Evolutionary conservation across 768 basidiomycete species (phyloP).

Genomic region (Mycena alexandri): DNA sequence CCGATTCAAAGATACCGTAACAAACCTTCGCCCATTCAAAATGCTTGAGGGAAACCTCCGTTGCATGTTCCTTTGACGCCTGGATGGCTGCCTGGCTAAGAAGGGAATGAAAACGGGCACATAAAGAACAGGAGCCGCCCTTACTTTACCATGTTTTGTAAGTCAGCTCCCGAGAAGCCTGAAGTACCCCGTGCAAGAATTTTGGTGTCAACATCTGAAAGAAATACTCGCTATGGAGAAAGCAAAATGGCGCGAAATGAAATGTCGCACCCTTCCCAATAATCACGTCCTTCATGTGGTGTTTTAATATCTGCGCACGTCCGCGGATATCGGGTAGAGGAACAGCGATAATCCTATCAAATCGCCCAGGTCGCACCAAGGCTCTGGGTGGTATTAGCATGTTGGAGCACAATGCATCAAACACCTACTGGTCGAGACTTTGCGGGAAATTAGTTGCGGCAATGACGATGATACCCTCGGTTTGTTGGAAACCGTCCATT

Average conservation of each 20-base stretch:
- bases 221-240: constrained; percentile 31
- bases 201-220: constrained; percentile 83
- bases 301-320: constrained; percentile 91
- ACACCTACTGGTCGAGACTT: constrained; percentile 85
- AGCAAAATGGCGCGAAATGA: constrained; percentile 20
- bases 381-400: constrained; percentile 65
- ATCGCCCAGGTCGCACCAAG: constrained; percentile 94
- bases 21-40: constrained; percentile 97
- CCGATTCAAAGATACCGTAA: constrained; percentile 8
- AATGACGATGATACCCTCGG: constrained; percentile 94
- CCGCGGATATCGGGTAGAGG: constrained; percentile 96
- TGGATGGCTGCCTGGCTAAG: constrained; percentile 91
- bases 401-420: constrained; percentile 9
- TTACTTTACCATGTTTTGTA: constrained; percentile 97
- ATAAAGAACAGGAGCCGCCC: constrained; percentile 42
- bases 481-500: constrained; percentile 96
- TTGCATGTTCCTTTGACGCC: constrained; percentile 87
- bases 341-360: constrained; percentile 93
- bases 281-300: constrained; percentile 89
- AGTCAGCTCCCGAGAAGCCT: constrained; percentile 96
- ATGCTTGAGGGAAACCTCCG: constrained; percentile 80
- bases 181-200: constrained; percentile 94
- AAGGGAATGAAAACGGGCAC: constrained; percentile 28
- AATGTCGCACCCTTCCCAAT: constrained; percentile 63
- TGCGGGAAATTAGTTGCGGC: constrained; percentile 99